Evolutionary conservation across 2,329 filamentous ascomycete genomes (phyloP).

Genomic region (Stagonosporopsis cucurbitacearum): DNA sequence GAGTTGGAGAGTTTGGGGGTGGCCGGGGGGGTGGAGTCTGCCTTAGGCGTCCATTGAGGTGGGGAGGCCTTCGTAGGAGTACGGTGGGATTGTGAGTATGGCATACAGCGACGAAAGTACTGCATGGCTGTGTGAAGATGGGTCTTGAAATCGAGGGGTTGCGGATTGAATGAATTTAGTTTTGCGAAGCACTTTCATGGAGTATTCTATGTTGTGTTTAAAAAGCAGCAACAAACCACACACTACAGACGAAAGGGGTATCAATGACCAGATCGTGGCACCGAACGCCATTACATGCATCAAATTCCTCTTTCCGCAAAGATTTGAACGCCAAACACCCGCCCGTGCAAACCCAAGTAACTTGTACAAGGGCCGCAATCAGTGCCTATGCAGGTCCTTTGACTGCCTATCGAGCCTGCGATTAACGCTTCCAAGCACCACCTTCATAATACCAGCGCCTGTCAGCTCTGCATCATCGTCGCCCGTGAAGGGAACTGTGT

Average conservation of each 20-base stretch:
- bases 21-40: background rate
- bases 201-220: background rate
- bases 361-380: background rate
- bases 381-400: background rate
- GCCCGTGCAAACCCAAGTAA: background rate
- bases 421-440: slow-evolving; percentile 62
- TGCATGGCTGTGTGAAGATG: background rate
- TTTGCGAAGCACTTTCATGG: background rate
- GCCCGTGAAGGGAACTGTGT: slow-evolving; percentile 78
- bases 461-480: slow-evolving; percentile 62
- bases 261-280: background rate
- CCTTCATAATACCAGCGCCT: slow-evolving; percentile 76
- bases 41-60: background rate
- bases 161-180: background rate
- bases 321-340: background rate
- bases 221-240: background rate
- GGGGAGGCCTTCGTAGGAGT: background rate
- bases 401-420: background rate
- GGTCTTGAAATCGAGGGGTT: no score
- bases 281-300: slow-evolving; percentile 2
- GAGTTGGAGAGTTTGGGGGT: background rate
- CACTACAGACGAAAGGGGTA: background rate
- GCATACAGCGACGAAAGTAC: background rate
- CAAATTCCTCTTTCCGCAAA: background rate
- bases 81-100: no score